These are phyloP conservation scores for Colletotrichum plurivorum DNA, from an alignment of 2,329 filamentous ascomycete species.

Conservation along the genomic window DNA sequence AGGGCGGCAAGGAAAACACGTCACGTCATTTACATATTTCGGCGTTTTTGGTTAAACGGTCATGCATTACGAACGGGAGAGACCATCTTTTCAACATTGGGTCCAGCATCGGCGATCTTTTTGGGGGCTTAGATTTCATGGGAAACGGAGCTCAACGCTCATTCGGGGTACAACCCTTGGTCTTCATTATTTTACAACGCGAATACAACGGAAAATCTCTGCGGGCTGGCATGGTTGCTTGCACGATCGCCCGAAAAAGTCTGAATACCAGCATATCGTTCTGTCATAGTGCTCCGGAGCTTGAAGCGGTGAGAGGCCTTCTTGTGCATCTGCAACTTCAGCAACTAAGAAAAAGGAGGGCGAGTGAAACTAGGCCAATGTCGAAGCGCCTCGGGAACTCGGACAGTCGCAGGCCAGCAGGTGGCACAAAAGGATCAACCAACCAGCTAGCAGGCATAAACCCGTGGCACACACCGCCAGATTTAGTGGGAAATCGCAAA, in stretches of 20 bases:
- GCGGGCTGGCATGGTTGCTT: slow-evolving; percentile 10
- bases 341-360: not conserved
- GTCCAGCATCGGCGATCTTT: slow-evolving; percentile 39
- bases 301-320: slow-evolving; percentile 22
- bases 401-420: not conserved
- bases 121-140: slow-evolving; percentile 31
- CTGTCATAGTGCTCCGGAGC: slow-evolving; percentile 8
- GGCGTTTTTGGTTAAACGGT: slow-evolving; percentile 34
- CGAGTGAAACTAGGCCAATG: slow-evolving; percentile 10
- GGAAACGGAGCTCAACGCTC: slow-evolving; percentile 41
- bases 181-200: slow-evolving; percentile 4
- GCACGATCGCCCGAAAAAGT: not conserved
- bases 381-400: not conserved
- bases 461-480: too few relatives aligned
- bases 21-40: slow-evolving; percentile 1
- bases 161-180: slow-evolving; percentile 18
- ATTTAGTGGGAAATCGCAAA: slow-evolving; percentile 42
- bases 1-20: not conserved
- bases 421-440: too few relatives aligned
- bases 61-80: slow-evolving; percentile 35
- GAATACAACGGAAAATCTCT: slow-evolving; percentile 19
- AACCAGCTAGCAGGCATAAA: too few relatives aligned
- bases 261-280: slow-evolving; percentile 9
- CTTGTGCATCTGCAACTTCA: slow-evolving; percentile 5
- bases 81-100: slow-evolving; percentile 43